Evolutionary conservation across 2,329 filamentous ascomycete species (phyloP).

Genomic region (Xylaria polymorpha): DNA sequence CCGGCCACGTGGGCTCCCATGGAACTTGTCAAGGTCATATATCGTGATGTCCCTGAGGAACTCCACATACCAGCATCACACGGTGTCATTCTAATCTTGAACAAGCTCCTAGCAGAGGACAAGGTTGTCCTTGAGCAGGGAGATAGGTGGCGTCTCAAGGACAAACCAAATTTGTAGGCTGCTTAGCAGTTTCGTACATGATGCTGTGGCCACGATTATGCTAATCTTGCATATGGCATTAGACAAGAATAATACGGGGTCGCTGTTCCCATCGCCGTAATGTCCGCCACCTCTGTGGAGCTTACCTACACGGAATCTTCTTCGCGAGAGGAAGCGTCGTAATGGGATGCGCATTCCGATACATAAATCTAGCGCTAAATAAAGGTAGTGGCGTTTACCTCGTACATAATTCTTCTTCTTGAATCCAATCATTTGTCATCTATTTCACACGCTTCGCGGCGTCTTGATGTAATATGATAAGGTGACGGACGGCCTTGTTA

Average conservation of each 20-base stretch:
- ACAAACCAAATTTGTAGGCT: slow-evolving; percentile 56
- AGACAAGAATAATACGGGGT: slow-evolving; percentile 20
- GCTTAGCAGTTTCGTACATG: slow-evolving; percentile 14
- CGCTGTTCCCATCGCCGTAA: not conserved
- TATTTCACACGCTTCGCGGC: not conserved
- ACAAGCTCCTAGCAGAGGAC: slow-evolving; percentile 81
- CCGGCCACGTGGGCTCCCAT: slow-evolving; percentile 71
- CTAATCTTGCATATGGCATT: slow-evolving; percentile 24
- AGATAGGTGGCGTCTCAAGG: slow-evolving; percentile 58
- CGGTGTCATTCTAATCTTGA: slow-evolving; percentile 81
- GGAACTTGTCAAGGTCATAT: slow-evolving; percentile 90
- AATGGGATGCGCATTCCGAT: not conserved
- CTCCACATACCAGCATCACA: slow-evolving; percentile 80
- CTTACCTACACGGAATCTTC: not conserved
- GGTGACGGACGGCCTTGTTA: too few species aligned
- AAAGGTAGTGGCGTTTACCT: not conserved
- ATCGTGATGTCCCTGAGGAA: slow-evolving; percentile 79
- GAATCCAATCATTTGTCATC: not conserved
- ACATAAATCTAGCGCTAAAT: not conserved
- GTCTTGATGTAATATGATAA: not conserved
- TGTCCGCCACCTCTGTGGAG: not conserved
- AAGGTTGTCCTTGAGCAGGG: slow-evolving; percentile 62
- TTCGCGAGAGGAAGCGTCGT: not conserved
- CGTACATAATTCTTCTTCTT: not conserved
- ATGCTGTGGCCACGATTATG: slow-evolving; percentile 12